Evolutionary conservation across 2,329 filamentous ascomycete genomes (phyloP), one percentile per base, ranked within the genome.

Genomic region (Ceratocystis cacaofunesta): DNA sequence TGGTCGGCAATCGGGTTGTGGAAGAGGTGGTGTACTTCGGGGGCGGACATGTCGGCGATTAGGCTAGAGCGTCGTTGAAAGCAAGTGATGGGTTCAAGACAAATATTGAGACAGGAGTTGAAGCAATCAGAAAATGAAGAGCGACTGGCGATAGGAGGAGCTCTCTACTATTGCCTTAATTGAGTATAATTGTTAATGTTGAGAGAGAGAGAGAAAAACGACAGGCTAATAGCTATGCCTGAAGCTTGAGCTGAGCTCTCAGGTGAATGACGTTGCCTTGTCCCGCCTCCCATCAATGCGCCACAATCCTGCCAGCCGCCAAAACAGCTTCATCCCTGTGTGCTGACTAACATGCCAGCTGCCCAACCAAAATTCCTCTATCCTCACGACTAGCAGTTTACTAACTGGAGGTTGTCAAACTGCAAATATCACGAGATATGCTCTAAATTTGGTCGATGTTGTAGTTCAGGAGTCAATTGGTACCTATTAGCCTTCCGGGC

Each of bases 1-100:
- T 99, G 94, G 80, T 99, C 94, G 70, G 90, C 90, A 73, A 99
- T 96, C 68, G 92, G 91, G 71, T 88, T 85, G 79, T 97, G 91
- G 79, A 99, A 99, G 70, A 99, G 87, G 73, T 97, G 92, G 78
- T 97, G 90, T 67, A 95, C 89, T 81, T 97, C 90, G 69, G 92
- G 90, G 68, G 87, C 76, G 65, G 89, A 81, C 92, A 97, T 97
- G 10, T 63, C 22, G 44, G 41, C 32, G 57, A 61, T 61, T 22
- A 12, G 41, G 28, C 22, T 6, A 28, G 28, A 64, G 50, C 10
- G 36, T 41, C 36, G 36, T 68, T 64, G 81, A 75, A 69, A 64
- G 64, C 19, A 68, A 46, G 10, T 62, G 80, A 44, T 17, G n/a
- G 4, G 6, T 8, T 58, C 7, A 28, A 28, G 52, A 41, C 10